phyloP scores from a whole-genome alignment of 73 alveolate species.

The Uronychia setigera region DNA sequence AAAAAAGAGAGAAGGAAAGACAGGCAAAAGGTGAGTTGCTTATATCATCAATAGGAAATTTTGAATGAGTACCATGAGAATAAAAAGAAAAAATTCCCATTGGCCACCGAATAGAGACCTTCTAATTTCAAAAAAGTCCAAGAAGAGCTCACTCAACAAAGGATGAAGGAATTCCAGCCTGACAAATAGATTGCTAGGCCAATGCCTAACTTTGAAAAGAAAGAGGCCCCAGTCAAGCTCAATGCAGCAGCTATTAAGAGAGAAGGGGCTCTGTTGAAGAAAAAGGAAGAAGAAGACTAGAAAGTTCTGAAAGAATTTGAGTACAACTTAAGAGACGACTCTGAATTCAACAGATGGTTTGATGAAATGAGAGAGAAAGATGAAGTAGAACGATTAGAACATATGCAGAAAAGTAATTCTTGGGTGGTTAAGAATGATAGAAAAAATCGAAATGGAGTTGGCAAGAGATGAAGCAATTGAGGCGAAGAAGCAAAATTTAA shows the following conservation, averaged over 20 bases:
- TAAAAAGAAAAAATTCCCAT: slow-evolving; percentile 16
- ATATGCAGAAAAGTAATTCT: slow-evolving; percentile 81
- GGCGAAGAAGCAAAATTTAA: slow-evolving; percentile 88
- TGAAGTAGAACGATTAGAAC: slow-evolving; percentile 89
- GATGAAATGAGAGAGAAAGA: slow-evolving; percentile 93
- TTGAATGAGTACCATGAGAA: slow-evolving; percentile 37
- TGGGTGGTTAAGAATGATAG: neutral
- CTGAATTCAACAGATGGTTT: slow-evolving; percentile 96
- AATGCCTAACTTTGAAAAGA: slow-evolving; percentile 82
- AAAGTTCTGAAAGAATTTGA: slow-evolving; percentile 90
- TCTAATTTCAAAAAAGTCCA: slow-evolving; percentile 64
- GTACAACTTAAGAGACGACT: slow-evolving; percentile 92
- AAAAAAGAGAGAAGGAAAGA: slow-evolving; percentile 71
- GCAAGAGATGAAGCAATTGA: slow-evolving; percentile 98
- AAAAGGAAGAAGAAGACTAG: slow-evolving; percentile 91
- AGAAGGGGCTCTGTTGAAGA: slow-evolving; percentile 93
- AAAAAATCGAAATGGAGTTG: slow-evolving; percentile 97
- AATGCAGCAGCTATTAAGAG: slow-evolving; percentile 97
- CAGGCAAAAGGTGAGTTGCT: slow-evolving; percentile 19
- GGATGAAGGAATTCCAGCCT: slow-evolving; percentile 65
- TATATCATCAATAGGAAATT: neutral
- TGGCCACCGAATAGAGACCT: slow-evolving; percentile 61
- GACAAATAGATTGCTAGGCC: slow-evolving; percentile 58
- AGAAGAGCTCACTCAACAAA: slow-evolving; percentile 66
- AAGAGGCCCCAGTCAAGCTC: slow-evolving; percentile 88